phyloP scores from a whole-genome alignment of 306 rosid species.

The Clitoria ternatea region DNA sequence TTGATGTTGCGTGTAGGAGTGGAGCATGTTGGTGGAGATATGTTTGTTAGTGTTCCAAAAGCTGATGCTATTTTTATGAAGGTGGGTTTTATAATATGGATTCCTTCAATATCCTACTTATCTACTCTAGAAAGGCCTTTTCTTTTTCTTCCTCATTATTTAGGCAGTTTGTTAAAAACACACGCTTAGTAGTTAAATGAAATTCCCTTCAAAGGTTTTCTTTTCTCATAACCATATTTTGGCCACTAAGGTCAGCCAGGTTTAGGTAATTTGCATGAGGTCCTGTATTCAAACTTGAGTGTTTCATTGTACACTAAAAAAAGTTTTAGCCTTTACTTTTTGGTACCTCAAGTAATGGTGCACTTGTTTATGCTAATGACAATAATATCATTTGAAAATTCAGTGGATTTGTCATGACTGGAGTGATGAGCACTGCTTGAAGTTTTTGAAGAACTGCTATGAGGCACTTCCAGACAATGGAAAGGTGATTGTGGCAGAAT shows the following conservation, averaged over 20 bases:
- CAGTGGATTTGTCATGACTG: constrained; percentile 95
- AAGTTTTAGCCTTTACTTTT: not conserved
- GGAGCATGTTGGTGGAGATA: constrained; percentile 93
- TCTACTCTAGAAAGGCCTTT: not conserved
- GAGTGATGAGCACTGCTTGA: constrained; percentile 90
- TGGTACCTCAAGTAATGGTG: not conserved
- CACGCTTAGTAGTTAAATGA: not conserved
- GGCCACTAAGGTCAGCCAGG: no score
- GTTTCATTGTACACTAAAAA: no score
- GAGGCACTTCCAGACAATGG: constrained; percentile 69
- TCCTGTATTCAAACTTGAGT: no score
- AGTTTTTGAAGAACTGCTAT: constrained; percentile 75
- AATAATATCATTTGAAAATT: not conserved
- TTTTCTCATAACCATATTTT: not conserved
- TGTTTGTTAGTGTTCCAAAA: constrained; percentile 82
- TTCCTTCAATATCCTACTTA: not conserved
- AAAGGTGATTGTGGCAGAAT: constrained; percentile 87
- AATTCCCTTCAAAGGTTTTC: not conserved
- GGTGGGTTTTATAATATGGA: constrained; percentile 33
- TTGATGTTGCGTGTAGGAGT: constrained; percentile 54
- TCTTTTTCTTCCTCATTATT: not conserved
- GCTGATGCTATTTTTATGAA: constrained; percentile 93
- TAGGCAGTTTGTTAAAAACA: not conserved
- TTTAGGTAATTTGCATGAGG: no score
- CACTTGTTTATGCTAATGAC: constrained; percentile 9